Evolutionary conservation across 352 stramenopile genomes (phyloP).

Genomic region (Globisporangium sylvaticum): DNA sequence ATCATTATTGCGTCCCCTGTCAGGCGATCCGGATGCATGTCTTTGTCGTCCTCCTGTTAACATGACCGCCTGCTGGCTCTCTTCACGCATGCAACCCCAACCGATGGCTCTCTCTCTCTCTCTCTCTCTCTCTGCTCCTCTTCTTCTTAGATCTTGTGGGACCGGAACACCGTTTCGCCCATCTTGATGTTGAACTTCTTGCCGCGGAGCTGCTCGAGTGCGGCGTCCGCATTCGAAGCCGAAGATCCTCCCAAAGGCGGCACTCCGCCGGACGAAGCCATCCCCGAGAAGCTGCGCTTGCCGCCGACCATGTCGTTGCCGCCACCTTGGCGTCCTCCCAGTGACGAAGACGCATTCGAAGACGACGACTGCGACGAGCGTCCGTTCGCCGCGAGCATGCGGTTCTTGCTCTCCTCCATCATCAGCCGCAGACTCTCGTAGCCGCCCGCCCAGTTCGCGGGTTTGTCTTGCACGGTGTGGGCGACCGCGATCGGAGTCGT

Average conservation of each 20-base stretch:
- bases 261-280: constrained; percentile 1
- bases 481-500: constrained; percentile 75
- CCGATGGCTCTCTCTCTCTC: neutral
- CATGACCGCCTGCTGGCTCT: neutral
- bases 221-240: constrained; percentile 26
- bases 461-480: constrained; percentile 81
- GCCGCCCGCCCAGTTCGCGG: constrained; percentile 67
- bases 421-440: constrained; percentile 79
- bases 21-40: neutral
- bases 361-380: neutral
- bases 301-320: constrained; percentile 23
- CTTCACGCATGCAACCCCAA: neutral
- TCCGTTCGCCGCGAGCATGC: constrained; percentile 28
- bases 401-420: constrained; percentile 84
- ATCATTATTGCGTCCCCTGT: neutral
- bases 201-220: constrained; percentile 70
- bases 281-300: constrained; percentile 30
- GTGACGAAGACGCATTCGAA: neutral
- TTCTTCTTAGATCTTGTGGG: constrained; percentile 64
- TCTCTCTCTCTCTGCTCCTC: neutral
- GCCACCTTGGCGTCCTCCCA: constrained; percentile 13
- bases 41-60: neutral
- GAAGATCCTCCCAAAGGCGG: constrained; percentile 17
- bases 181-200: constrained; percentile 89
- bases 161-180: constrained; percentile 71